Evolutionary conservation across 1,284 basidiomycete species (phyloP).

Genomic region (Flammula alnicola): DNA sequence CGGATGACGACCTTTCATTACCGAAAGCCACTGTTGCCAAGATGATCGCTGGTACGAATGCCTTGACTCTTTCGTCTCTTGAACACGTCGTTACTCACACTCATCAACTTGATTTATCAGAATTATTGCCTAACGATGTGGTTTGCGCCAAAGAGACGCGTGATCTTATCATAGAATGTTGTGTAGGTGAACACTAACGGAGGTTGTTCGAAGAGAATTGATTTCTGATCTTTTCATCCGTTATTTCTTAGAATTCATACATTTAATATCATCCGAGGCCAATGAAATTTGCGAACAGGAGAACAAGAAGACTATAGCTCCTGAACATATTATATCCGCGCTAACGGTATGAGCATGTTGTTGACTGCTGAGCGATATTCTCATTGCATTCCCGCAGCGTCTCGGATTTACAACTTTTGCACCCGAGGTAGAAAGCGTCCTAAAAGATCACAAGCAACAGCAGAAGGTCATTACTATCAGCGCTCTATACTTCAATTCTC

Average conservation of each 20-base stretch:
- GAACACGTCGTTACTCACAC: conserved; percentile 14
- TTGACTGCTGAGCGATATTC: neutral
- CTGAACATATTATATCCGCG: conserved; percentile 94
- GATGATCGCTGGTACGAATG: conserved; percentile 84
- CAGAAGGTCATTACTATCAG: conserved; percentile 68
- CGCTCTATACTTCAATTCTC: conserved; percentile 2
- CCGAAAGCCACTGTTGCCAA: conserved; percentile 98
- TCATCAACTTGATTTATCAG: conserved; percentile 46
- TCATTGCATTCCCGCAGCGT: conserved; percentile 48
- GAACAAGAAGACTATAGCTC: conserved; percentile 99
- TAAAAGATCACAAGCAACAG: conserved; percentile 95
- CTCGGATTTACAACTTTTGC: conserved; percentile 91
- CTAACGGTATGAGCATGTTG: conserved; percentile 67
- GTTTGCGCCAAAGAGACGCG: conserved; percentile 94
- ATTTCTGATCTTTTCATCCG: conserved; percentile 19
- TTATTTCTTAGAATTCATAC: conserved; percentile 97
- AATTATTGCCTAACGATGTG: conserved; percentile 89
- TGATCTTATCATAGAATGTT: conserved; percentile 96
- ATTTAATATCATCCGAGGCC: conserved; percentile 95
- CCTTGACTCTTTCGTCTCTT: neutral
- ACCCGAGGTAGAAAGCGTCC: conserved; percentile 87
- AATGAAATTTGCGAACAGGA: conserved; percentile 99
- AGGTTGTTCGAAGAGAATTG: conserved; percentile 7
- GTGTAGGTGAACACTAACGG: conserved; percentile 79
- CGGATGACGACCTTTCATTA: conserved; percentile 91